phyloP scores from a whole-genome alignment of 2,329 filamentous ascomycete genomes.

The Cladosporium sp. region DNA sequence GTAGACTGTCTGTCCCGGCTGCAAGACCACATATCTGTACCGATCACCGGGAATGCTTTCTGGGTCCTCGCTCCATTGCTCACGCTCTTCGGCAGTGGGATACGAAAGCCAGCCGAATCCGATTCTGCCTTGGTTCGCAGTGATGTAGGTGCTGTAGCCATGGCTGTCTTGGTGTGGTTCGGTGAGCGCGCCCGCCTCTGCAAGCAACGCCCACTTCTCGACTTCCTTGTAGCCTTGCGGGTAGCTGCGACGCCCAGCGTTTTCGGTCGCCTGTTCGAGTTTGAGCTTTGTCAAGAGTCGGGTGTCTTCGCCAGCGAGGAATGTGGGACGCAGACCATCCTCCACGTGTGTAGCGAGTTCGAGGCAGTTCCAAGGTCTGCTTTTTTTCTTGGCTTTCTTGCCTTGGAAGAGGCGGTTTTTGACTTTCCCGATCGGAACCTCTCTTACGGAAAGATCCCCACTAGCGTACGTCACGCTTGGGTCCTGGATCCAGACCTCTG shows the following conservation, averaged over 20 bases:
- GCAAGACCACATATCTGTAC: conserved; percentile 35
- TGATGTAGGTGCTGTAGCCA: conserved; percentile 38
- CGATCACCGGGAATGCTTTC: conserved; percentile 24
- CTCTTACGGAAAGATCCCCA: conserved; percentile 19
- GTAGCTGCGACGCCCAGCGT: conserved; percentile 31
- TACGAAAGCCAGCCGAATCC: conserved; percentile 36
- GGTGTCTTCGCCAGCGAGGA: conserved; percentile 35
- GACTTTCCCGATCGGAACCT: conserved; percentile 28
- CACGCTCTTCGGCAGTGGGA: conserved; percentile 30
- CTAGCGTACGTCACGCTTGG: conserved; percentile 22
- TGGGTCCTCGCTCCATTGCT: conserved; percentile 27
- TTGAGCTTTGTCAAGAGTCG: conserved; percentile 37
- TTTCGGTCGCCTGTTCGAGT: conserved; percentile 20
- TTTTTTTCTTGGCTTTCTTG: conserved; percentile 7
- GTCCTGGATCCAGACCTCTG: conserved; percentile 33
- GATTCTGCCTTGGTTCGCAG: conserved; percentile 33
- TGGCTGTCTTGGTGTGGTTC: conserved; percentile 38
- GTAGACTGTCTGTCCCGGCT: conserved; percentile 35
- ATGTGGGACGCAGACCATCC: conserved; percentile 34
- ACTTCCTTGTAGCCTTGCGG: conserved; percentile 36
- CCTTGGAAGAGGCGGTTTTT: conserved; percentile 30
- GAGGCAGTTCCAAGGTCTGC: conserved; percentile 34
- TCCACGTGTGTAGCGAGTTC: conserved; percentile 36
- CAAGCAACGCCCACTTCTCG: conserved; percentile 38
- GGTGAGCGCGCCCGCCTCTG: conserved; percentile 36